Evolutionary conservation across 495 filamentous ascomycete genomes (phyloP), one percentile per base, ranked within the genome.

Genomic region (Daldinia bambusicola): DNA sequence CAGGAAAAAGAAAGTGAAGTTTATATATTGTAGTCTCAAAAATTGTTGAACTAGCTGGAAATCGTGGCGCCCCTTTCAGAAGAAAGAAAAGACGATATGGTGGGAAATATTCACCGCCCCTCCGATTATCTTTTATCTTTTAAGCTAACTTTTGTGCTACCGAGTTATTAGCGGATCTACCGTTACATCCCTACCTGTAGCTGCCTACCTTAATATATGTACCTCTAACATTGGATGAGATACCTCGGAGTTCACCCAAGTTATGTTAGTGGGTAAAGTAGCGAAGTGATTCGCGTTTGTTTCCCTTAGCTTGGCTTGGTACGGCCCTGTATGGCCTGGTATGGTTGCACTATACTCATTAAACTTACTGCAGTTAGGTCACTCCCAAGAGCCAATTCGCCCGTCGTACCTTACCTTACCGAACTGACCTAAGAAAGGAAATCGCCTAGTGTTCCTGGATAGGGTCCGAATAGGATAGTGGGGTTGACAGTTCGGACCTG

Each of bases 51-150:
- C 60, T 53, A 51, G n/a, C 30, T 51, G 16, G 55, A 57, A 51
- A 26, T 22, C 26, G 31, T 36, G 4, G 2, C 32, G 31, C 37
- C 43, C 43, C 43, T 22, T 48, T 20, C 16, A n/a, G n/a, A n/a
- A 48, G 20, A 16, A 20, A 48, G 43, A 48, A 48, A 34, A 36
- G 32, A 62, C 60, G 22, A 69, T 16, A 51, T 57, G 60, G 16
- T 40, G 26, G 48, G 52, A 65, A 51, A 56, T 62, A 37, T 67
- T 64, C 50, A 63, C 72, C 61, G 67, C 63, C 66, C 68, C 64
- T 72, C 64, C 60, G 59, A 50, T 59, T 70, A 55, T 70, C 36
- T 63, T 45, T 31, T 43, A 41, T 45, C 14, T 20, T 18, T 26
- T 26, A 26, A n/a, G 38, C 22, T 60, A 30, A 34, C 34, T 20